A percentile compares a stretch with the other conserved stretches of the same genome.
phyloP scores from a whole-genome alignment of 306 rosid genomes.

The Psophocarpus tetragonolobus region DNA sequence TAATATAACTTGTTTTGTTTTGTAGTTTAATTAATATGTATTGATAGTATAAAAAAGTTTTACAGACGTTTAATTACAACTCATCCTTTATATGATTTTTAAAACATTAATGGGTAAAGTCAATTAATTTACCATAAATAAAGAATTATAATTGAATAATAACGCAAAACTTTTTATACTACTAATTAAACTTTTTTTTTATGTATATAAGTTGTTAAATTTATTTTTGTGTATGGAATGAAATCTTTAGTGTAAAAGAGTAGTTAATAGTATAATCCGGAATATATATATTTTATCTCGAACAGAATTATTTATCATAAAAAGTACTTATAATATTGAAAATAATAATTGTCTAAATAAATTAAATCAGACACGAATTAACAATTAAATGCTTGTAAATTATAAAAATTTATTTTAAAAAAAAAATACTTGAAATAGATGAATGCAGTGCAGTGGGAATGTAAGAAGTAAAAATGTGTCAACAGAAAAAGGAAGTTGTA shows the following conservation, averaged over 20 bases:
- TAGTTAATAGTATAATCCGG: too few species aligned
- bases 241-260: background rate
- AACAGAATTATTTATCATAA: background rate
- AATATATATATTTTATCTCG: background rate
- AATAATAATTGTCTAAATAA: background rate
- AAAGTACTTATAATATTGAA: background rate
- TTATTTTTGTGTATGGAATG: background rate
- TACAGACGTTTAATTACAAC: too few species aligned
- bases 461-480: constrained; percentile 42
- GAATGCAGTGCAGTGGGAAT: too few species aligned
- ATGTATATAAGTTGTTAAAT: background rate
- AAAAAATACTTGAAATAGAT: background rate
- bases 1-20: background rate
- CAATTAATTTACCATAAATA: too few species aligned
- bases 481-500: background rate
- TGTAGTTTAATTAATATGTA: too few species aligned
- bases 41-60: too few species aligned
- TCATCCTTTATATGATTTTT: too few species aligned
- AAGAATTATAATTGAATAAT: too few species aligned
- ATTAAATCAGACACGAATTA: background rate
- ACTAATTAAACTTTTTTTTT: too few species aligned
- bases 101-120: too few species aligned
- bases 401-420: background rate
- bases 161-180: too few species aligned
- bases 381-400: background rate